A percentile compares a stretch with the other conserved stretches of the same genome.
phyloP scores from a whole-genome alignment of 2,329 filamentous ascomycete species.

The Monosporascus sp. region DNA sequence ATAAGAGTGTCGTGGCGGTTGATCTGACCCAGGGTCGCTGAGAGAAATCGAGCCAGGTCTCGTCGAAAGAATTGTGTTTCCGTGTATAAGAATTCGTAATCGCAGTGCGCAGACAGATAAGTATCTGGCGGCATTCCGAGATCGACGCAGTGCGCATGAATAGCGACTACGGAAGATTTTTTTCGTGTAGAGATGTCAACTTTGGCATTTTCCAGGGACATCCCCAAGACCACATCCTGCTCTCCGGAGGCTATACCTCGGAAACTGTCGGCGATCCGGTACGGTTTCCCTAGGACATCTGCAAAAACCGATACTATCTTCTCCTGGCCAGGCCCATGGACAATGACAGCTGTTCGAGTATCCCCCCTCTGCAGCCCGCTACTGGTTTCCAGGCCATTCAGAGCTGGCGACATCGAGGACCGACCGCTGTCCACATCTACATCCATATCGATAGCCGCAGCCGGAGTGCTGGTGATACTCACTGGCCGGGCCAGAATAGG shows the following conservation, averaged over 20 bases:
- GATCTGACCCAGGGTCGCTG: conserved; percentile 73
- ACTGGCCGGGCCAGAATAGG: conserved; percentile 44
- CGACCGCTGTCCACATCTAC: conserved; percentile 9
- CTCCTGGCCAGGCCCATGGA: conserved; percentile 68
- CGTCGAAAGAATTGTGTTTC: conserved; percentile 65
- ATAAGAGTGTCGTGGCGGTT: conserved; percentile 72
- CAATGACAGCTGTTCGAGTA: conserved; percentile 56
- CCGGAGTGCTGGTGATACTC: conserved; percentile 25
- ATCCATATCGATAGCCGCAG: conserved; percentile 19
- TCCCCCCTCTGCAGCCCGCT: conserved; percentile 48
- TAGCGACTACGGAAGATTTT: conserved; percentile 55
- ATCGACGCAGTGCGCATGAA: conserved; percentile 73
- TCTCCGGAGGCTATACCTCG: conserved; percentile 48
- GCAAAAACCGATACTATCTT: conserved; percentile 70
- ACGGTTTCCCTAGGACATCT: conserved; percentile 72
- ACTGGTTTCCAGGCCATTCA: conserved; percentile 36
- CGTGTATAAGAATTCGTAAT: conserved; percentile 85
- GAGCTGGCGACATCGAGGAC: conserved; percentile 10
- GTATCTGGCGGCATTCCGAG: conserved; percentile 64
- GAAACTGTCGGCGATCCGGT: conserved; percentile 53
- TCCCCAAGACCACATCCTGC: conserved; percentile 62
- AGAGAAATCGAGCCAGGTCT: conserved; percentile 73
- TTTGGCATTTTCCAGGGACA: conserved; percentile 53
- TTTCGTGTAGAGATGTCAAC: conserved; percentile 54
- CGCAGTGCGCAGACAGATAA: conserved; percentile 61